A percentile compares a stretch with the other conserved stretches of the same genome.
Evolutionary conservation across 371 early-diverging fungal genomes (phyloP).

Genomic region (Rhizomucor miehei): DNA sequence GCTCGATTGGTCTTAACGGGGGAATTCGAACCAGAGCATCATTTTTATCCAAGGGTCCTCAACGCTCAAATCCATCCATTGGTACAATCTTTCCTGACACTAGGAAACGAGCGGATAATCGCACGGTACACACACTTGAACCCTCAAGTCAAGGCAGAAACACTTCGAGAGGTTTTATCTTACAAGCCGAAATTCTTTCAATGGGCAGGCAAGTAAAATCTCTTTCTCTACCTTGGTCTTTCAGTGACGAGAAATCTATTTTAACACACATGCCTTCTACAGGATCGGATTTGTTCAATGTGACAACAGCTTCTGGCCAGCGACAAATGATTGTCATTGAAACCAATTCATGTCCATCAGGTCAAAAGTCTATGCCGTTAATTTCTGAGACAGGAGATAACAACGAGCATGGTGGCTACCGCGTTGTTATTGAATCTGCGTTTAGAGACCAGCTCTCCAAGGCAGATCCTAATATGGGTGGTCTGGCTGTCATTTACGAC

Average conservation of each 20-base stretch:
- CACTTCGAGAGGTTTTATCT: slow-evolving; percentile 60
- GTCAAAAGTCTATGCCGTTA: slow-evolving; percentile 93
- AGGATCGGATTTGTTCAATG: slow-evolving; percentile 91
- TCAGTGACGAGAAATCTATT: not conserved
- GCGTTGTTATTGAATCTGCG: slow-evolving; percentile 74
- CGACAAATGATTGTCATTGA: slow-evolving; percentile 96
- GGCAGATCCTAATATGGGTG: slow-evolving; percentile 73
- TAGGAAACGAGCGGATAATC: slow-evolving; percentile 90
- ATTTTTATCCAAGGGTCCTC: slow-evolving; percentile 91
- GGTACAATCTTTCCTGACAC: slow-evolving; percentile 81
- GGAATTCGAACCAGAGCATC: slow-evolving; percentile 85
- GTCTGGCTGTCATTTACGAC: slow-evolving; percentile 85
- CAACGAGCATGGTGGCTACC: slow-evolving; percentile 73
- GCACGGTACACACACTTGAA: slow-evolving; percentile 89
- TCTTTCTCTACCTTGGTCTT: not conserved
- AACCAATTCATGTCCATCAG: slow-evolving; percentile 94
- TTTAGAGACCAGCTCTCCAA: slow-evolving; percentile 72
- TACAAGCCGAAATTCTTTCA: slow-evolving; percentile 84
- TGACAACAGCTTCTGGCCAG: slow-evolving; percentile 82
- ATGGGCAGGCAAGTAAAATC: slow-evolving; percentile 75
- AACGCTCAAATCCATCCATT: slow-evolving; percentile 91
- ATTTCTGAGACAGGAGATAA: slow-evolving; percentile 79
- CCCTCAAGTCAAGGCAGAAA: slow-evolving; percentile 73
- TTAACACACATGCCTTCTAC: not conserved
- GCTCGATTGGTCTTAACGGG: slow-evolving; percentile 51